phyloP scores from a whole-genome alignment of 441 rosid species.

The Bocquillonia castaneifolia region DNA sequence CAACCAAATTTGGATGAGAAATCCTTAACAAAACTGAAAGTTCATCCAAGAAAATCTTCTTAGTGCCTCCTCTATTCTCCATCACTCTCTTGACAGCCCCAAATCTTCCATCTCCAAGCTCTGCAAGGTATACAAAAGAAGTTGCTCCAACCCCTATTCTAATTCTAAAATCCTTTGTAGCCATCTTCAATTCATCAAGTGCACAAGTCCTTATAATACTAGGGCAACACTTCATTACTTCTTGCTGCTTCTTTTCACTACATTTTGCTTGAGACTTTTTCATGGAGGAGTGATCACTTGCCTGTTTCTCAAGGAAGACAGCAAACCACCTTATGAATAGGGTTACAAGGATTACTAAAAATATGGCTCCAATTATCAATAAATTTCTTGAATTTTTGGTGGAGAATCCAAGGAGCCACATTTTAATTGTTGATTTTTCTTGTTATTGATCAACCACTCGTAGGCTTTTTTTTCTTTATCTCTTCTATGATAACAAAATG shows the following conservation, averaged over 20 bases:
- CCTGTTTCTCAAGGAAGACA: conserved; percentile 22
- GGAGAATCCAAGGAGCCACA: conserved; percentile 46
- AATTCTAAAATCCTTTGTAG: conserved; percentile 34
- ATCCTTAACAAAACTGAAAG: conserved; percentile 42
- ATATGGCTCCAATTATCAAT: conserved; percentile 32
- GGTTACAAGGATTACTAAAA: conserved; percentile 27
- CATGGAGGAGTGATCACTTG: not conserved
- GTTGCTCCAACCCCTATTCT: conserved; percentile 41
- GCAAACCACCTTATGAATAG: conserved; percentile 21
- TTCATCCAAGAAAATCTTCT: conserved; percentile 44
- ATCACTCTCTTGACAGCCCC: conserved; percentile 47
- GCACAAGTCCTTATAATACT: conserved; percentile 35
- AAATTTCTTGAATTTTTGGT: conserved; percentile 22
- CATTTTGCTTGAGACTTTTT: not conserved
- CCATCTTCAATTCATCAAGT: conserved; percentile 35
- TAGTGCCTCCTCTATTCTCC: conserved; percentile 41
- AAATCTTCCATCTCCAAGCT: conserved; percentile 36
- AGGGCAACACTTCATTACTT: conserved; percentile 4
- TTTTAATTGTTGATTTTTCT: not conserved
- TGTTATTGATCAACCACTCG: not conserved
- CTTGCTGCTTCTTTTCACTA: not conserved
- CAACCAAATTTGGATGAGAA: conserved; percentile 46
- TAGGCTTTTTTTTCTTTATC: not conserved
- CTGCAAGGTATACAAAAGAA: conserved; percentile 41
- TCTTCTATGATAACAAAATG: not conserved